Conservation (phyloP, 2,329 filamentous ascomycete genomes). For the Botryotinia globosa region DNA sequence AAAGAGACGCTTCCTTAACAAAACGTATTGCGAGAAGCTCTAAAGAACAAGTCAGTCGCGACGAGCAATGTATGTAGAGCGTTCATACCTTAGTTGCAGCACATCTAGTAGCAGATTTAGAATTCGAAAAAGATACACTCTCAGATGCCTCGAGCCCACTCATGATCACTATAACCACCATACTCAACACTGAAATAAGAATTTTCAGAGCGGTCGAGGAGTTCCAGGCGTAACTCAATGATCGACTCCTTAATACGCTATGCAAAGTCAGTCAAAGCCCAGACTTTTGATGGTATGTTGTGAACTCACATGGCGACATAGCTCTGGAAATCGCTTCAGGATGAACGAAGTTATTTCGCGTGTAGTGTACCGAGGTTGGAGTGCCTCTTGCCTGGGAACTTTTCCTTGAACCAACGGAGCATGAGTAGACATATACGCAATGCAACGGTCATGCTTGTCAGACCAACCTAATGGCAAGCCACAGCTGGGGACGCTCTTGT, state of each 20-base stretch:
- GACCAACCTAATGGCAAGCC: constrained; percentile 18
- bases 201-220: constrained; percentile 18
- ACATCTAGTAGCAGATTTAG: constrained; percentile 1
- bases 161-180: constrained; percentile 16
- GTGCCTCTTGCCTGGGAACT: constrained; percentile 14
- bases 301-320: constrained; percentile 8
- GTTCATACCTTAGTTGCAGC: background rate
- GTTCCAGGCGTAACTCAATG: constrained; percentile 13
- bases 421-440: constrained; percentile 21
- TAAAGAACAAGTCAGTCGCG: background rate
- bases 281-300: background rate
- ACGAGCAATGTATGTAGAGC: background rate
- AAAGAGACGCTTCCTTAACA: background rate
- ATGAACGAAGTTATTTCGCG: constrained; percentile 5
- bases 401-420: constrained; percentile 17
- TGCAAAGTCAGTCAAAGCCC: background rate
- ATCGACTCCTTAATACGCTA: constrained; percentile 12
- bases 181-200: constrained; percentile 19
- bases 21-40: background rate
- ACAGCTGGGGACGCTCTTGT: constrained; percentile 18
- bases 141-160: constrained; percentile 20
- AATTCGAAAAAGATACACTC: background rate
- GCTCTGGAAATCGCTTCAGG: constrained; percentile 10
- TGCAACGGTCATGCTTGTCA: constrained; percentile 20
- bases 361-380: constrained; percentile 5